Conservation (phyloP, 179 eudicot species). For the Actinidia arguta region DNA sequence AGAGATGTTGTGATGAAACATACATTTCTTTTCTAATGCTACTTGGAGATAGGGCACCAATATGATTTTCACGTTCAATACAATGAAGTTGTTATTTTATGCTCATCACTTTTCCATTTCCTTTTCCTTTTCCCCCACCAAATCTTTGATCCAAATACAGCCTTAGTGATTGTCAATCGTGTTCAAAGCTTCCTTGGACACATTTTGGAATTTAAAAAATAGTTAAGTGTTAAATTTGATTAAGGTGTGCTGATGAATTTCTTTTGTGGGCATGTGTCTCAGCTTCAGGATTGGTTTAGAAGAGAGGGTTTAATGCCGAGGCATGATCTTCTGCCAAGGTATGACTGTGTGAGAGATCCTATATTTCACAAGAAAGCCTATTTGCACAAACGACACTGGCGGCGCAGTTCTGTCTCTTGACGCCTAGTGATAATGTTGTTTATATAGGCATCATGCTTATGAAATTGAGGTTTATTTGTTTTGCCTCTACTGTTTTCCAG, state of each 20-base stretch:
- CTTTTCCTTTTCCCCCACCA: too few relatives aligned
- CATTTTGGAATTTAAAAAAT: not conserved
- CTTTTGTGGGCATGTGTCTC: conserved; percentile 20
- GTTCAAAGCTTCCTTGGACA: not conserved
- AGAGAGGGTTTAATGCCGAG: conserved; percentile 79
- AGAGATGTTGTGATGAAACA: conserved; percentile 4
- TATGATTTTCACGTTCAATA: not conserved
- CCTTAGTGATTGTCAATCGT: not conserved
- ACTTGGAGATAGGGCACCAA: not conserved
- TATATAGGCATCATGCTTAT: not conserved
- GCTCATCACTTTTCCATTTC: too few relatives aligned
- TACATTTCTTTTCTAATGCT: not conserved
- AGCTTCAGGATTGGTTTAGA: conserved; percentile 87
- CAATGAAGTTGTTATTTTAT: not conserved
- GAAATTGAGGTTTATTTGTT: not conserved
- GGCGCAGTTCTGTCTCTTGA: not conserved
- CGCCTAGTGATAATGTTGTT: not conserved
- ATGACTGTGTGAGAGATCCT: conserved; percentile 14
- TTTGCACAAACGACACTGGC: not conserved
- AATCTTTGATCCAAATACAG: not conserved
- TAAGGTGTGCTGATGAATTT: not conserved
- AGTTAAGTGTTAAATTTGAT: not conserved
- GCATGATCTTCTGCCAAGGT: conserved; percentile 92
- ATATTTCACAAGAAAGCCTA: not conserved
- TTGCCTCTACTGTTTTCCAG: conserved; percentile 37